A percentile compares a stretch with the other conserved stretches of the same genome.
These are phyloP conservation scores for Coix lacrymajobi DNA, from an alignment of 176 grass and related monocot species.

Conservation along the genomic window DNA sequence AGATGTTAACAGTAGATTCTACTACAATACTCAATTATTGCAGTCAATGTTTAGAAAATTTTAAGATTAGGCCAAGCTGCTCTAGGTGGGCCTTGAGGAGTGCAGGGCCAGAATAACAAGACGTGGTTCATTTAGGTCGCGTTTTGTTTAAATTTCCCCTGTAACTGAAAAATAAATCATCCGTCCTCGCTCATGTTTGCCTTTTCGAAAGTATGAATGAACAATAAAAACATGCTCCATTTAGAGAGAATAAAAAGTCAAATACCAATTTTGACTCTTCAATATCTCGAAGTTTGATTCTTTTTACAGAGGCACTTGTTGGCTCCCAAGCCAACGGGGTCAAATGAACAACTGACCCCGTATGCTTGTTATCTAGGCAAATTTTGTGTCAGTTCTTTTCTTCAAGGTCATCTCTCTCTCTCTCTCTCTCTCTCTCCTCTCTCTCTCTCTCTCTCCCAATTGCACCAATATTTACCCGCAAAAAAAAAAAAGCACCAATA, in stretches of 20 bases:
- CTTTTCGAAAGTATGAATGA: too few relatives aligned
- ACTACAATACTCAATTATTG: conserved; percentile 10
- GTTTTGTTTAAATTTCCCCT: background rate
- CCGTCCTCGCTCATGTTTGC: background rate
- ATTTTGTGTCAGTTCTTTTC: background rate
- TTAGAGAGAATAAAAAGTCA: background rate
- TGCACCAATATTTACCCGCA: too few relatives aligned
- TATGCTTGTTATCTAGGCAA: background rate
- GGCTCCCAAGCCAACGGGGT: background rate
- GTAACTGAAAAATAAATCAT: background rate
- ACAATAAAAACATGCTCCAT: background rate
- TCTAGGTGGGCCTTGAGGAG: background rate
- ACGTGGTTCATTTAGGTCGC: background rate
- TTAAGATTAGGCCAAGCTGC: background rate
- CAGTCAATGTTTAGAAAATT: background rate
- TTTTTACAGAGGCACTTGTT: background rate
- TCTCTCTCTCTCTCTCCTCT: too few relatives aligned
- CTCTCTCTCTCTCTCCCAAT: too few relatives aligned
- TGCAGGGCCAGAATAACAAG: background rate
- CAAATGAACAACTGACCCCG: background rate
- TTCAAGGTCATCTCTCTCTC: background rate
- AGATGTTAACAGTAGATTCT: background rate
- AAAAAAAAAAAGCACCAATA: too few relatives aligned
- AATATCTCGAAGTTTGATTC: background rate
- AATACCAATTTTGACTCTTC: background rate